Base-by-base conservation (phyloP, 73 alveolate species). In the Symbiodinium natans region DNA sequence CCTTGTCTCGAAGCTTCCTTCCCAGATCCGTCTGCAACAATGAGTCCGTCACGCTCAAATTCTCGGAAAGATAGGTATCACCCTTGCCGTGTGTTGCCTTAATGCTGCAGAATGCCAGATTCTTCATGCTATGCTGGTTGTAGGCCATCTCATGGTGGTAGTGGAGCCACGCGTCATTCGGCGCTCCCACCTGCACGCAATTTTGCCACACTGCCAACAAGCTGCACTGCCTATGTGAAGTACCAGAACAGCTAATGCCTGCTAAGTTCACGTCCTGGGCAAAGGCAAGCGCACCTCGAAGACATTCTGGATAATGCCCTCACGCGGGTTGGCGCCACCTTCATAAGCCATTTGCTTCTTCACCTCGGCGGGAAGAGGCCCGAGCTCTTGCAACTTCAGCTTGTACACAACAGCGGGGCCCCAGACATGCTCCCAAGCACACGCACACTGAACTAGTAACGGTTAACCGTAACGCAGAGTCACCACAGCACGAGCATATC, bases 121-220 rank as follows among this genome's bases (percentile, higher is more conserved):
- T 88, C 41, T 88, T 88, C 95, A 88, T 88, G 86, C 95, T 88
- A 86, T 88, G 95, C 46, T 88, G 95, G 43, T 88, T 88, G 95
- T 88, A 88, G 39, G 95, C 95, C 95, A 88, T 88, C 43, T 88
- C 95, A 13, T 88, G 95, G 34, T 88, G 95, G 95, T 88, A 88
- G 86, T 88, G 95, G 27, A 88, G 95, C 95, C 95, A 88, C 42
- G 95, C 95, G 23, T 88, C 95, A n/a, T 88, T 88, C n/a, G 95
- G 95, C 7, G 95, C 95, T 1, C 95, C 95, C 31, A 88, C 95
- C 95, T 88, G 82, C 52, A 21, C 13, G 83, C n/a, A n/a, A n/a
- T n/a, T n/a, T n/a, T n/a, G n/a, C n/a, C n/a, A n/a, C n/a, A n/a
- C n/a, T n/a, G n/a, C n/a, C n/a, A n/a, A n/a, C n/a, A n/a, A n/a